A percentile compares a stretch with the other conserved stretches of the same genome.
Evolutionary conservation across 345 rosid genomes (phyloP).

Genomic region (Hirschfeldia incana): DNA sequence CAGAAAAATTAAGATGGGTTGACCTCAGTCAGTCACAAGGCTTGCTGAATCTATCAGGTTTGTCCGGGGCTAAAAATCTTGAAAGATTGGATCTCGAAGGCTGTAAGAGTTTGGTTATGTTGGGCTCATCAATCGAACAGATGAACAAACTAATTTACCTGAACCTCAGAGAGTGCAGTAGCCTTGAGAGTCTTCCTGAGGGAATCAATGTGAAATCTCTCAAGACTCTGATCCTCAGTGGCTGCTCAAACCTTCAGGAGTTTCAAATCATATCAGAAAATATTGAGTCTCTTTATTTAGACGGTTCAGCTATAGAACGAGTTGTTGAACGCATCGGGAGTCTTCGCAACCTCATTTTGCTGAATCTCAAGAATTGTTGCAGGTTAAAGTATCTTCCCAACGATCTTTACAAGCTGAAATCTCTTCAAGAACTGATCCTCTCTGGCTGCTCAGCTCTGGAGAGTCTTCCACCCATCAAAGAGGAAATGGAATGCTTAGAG

Average conservation of each 20-base stretch:
- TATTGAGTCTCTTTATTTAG: constrained; percentile 25
- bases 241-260: constrained; percentile 30
- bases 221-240: constrained; percentile 28
- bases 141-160: constrained; percentile 29
- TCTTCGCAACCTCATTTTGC: constrained; percentile 18
- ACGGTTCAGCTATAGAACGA: constrained; percentile 27
- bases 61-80: constrained; percentile 34
- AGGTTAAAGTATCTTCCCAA: constrained; percentile 27
- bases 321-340: constrained; percentile 27
- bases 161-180: constrained; percentile 30
- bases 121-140: constrained; percentile 5
- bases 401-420: constrained; percentile 31
- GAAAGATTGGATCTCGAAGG: constrained; percentile 29
- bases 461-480: constrained; percentile 28
- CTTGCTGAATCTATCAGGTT: constrained; percentile 31
- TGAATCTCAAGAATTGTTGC: constrained; percentile 32
- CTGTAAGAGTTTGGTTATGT: constrained; percentile 29
- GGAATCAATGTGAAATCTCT: constrained; percentile 4
- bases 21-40: constrained; percentile 28
- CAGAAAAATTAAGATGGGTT: constrained; percentile 31
- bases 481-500: constrained; percentile 32
- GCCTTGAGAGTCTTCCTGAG: constrained; percentile 25
- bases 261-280: constrained; percentile 32
- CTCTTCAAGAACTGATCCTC: constrained; percentile 37
- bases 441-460: constrained; percentile 26